Evolutionary conservation across 805 yeast species (phyloP), one percentile per base, ranked within the genome.

Genomic region (Wickerhamiella galacta): DNA sequence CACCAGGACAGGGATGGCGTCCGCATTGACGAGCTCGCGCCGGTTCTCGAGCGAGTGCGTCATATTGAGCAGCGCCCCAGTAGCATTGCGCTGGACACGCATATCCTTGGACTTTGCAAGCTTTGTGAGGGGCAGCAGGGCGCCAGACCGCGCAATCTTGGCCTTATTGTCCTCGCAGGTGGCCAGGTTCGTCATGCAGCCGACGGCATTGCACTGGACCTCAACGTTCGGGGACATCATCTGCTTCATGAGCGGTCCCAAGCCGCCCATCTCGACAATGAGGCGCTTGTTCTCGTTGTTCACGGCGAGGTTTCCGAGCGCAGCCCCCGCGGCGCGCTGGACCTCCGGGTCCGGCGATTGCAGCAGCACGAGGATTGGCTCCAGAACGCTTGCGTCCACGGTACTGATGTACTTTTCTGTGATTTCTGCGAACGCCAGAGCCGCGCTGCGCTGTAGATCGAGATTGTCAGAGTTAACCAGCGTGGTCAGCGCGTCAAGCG

Each of bases 161-260:
- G 90, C 75, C 56, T 90, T 90, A 60, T 90, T 90, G 49, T 82
- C 94, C 57, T 90, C 99, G 58, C 81, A 94, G 5, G 98, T 90
- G 6, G 98, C 98, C 56, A 90, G 69, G 53, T 90, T 90, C 23
- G 99, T 90, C 51, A 90, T 85, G 55, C 98, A 90, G 12, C 99
- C 99, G 36, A 90, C 98, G 2, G 99, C 98, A 53, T 90, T 90
- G 57, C 99, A 90, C 59, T 90, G 98, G 25, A 90, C 96, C 56
- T 90, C 99, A 37, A 90, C 93, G 50, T 90, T 90, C 35, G 90
- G 71, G 26, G 93, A 77, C 77, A 82, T 77, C 99, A 90, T 90
- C 59, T 90, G 98, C 55, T 92, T 75, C 47, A 90, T 90, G 29
- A 90, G 68, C 4, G 96, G 96, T 42, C 85, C 94, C 37, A 90